Conservation (phyloP, 805 yeast species). For the Debaryomyces maramus region DNA sequence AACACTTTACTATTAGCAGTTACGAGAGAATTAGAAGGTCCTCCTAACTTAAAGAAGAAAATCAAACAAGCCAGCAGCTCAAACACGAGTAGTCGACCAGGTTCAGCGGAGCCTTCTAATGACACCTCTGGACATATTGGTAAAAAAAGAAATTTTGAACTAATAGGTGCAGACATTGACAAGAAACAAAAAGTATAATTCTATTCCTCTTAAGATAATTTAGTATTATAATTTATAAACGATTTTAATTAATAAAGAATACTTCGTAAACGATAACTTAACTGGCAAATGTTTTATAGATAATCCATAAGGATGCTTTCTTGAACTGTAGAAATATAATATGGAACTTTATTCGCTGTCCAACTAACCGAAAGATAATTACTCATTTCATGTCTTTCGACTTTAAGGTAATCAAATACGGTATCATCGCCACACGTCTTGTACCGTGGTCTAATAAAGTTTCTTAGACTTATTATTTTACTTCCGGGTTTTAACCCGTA, state of each 20-base stretch:
- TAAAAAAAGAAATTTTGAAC: background rate
- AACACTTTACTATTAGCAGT: slow-evolving; percentile 67
- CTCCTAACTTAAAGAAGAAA: slow-evolving; percentile 50
- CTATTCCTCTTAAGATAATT: too few relatives aligned
- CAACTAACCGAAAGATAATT: slow-evolving; percentile 79
- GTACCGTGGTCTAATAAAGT: slow-evolving; percentile 76
- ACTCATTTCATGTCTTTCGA: slow-evolving; percentile 59
- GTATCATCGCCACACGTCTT: slow-evolving; percentile 55
- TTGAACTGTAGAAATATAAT: slow-evolving; percentile 72
- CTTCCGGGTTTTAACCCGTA: slow-evolving; percentile 69
- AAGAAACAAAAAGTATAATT: background rate
- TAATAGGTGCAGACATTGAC: background rate
- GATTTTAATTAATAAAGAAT: too few relatives aligned
- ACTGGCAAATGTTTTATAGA: slow-evolving; percentile 14
- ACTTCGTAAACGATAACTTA: too few relatives aligned
- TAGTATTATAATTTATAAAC: background rate
- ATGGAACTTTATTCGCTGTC: slow-evolving; percentile 83
- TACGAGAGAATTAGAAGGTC: slow-evolving; percentile 68
- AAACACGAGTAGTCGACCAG: slow-evolving; percentile 30
- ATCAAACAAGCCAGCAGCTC: slow-evolving; percentile 18
- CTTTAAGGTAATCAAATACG: slow-evolving; percentile 63
- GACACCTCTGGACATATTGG: background rate
- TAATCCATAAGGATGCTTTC: slow-evolving; percentile 37
- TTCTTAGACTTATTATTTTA: slow-evolving; percentile 74
- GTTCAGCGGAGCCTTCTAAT: slow-evolving; percentile 35